These are phyloP conservation scores for Trichoderma virens DNA, from an alignment of 495 filamentous ascomycete genomes.

Conservation along the genomic window DNA sequence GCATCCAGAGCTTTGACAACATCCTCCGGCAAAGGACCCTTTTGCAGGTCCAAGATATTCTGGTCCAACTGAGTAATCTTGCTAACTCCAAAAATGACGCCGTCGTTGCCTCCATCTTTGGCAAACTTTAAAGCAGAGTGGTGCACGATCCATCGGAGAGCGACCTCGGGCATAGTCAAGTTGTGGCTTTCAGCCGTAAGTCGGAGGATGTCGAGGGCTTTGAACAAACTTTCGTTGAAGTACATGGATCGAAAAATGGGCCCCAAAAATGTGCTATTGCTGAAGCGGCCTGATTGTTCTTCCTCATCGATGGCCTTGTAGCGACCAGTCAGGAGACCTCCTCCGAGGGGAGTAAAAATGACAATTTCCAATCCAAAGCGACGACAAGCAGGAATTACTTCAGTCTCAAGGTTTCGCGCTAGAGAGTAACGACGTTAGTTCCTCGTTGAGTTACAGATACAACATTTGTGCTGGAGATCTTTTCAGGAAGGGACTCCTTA, in stretches of 20 bases:
- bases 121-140: slow-evolving; percentile 60
- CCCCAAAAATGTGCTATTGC: slow-evolving; percentile 31
- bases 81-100: slow-evolving; percentile 49
- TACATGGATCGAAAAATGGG: slow-evolving; percentile 60
- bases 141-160: slow-evolving; percentile 66
- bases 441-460: background rate
- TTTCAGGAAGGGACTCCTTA: background rate
- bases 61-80: slow-evolving; percentile 42
- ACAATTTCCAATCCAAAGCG: slow-evolving; percentile 74
- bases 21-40: slow-evolving; percentile 58
- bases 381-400: slow-evolving; percentile 65
- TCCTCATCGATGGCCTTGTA: slow-evolving; percentile 37
- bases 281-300: slow-evolving; percentile 28
- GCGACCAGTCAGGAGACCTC: slow-evolving; percentile 68
- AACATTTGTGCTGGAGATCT: background rate
- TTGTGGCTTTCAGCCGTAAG: slow-evolving; percentile 57
- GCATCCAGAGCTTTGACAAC: slow-evolving; percentile 66
- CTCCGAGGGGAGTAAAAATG: slow-evolving; percentile 70
- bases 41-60: slow-evolving; percentile 48
- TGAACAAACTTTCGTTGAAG: slow-evolving; percentile 65
- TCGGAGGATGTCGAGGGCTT: slow-evolving; percentile 60
- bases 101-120: slow-evolving; percentile 58
- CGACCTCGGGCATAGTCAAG: slow-evolving; percentile 62
- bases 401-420: slow-evolving; percentile 56
- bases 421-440: background rate